Percentiles rank a stretch among this genome's conserved stretches.
Evolutionary conservation across 257 asterid species (phyloP).

Genomic region (Solanum stenotomum): DNA sequence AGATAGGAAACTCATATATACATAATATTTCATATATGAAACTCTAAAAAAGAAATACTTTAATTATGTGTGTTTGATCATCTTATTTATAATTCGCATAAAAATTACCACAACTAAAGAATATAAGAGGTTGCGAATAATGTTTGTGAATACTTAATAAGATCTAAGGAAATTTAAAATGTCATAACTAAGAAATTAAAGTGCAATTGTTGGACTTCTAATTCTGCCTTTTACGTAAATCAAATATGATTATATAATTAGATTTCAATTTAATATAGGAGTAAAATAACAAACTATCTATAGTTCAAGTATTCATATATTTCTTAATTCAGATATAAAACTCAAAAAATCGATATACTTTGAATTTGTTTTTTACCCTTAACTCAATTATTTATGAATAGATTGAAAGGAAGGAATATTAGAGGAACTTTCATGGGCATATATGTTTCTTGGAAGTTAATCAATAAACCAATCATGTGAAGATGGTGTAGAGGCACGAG

Average conservation of each 20-base stretch:
- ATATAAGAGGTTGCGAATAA: background rate
- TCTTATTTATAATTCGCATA: background rate
- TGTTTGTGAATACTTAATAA: background rate
- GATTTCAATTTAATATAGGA: no score
- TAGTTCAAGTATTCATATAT: no score
- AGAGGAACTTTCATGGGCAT: slow-evolving; percentile 1
- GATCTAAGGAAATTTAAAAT: background rate
- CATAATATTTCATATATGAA: background rate
- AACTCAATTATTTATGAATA: background rate
- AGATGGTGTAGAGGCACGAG: background rate
- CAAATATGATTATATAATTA: no score
- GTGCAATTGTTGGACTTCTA: background rate
- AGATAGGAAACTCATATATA: background rate
- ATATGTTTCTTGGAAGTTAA: slow-evolving; percentile 14
- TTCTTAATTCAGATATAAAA: background rate
- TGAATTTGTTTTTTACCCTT: background rate
- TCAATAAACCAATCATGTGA: slow-evolving; percentile 8
- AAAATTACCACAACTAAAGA: background rate
- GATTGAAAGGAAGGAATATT: background rate
- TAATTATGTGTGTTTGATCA: background rate
- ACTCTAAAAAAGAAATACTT: background rate
- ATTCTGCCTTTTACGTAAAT: no score
- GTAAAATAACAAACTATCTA: no score
- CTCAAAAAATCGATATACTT: background rate
- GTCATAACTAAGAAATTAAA: background rate